Base-by-base conservation (phyloP, 805 yeast species). In the Wickerhamomyces ciferrii region DNA sequence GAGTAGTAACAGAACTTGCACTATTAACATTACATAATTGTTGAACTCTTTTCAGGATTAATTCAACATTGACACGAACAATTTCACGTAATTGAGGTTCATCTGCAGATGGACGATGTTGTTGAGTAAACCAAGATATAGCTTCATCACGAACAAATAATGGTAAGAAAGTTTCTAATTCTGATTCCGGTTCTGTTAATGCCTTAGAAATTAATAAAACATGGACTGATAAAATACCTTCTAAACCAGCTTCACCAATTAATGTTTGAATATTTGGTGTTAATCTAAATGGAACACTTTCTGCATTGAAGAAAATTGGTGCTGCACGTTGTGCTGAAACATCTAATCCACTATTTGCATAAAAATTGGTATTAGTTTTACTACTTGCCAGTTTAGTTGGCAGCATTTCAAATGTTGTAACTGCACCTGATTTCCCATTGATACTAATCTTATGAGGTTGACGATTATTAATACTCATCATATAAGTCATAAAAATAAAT, bases 91-190 rank as follows among this genome's bases (percentile, higher is more conserved):
- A 65, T 55, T 87, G 96, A 42, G 84, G 83, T 53, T 87, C 96
- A 55, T 84, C 92, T 1, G 89, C 90, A 32, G 85, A 72, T 11
- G 94, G 81, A 48, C 90, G 79, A 59, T 90, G 96, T 56, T 84
- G 81, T 61, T 87, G 95, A 36, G 91, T 81, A 63, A 84, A 91
- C 98, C 97, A 92, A 0, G 96, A 83, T 43, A 91, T 81, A 17
- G 92, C 86, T 66, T 94, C 99, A 67, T 94, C 99, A 48, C 98
- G 81, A 19, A 95, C 96, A 68, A 94, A 92, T 54, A 94, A 72
- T n/a, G 96, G 87, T 67, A 94, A 69, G 65, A 86, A 90, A 51
- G 90, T 95, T 58, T 87, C 96, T 64, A 94, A 73, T 55, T 92
- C 97, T 52, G 88, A 87, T 56, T 90, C 96, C 1, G 96, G 96